A percentile compares a stretch with the other conserved stretches of the same genome.
Conservation (phyloP, 768 basidiomycete genomes). For the button mushroom (Agaricus bisporus) region DNA sequence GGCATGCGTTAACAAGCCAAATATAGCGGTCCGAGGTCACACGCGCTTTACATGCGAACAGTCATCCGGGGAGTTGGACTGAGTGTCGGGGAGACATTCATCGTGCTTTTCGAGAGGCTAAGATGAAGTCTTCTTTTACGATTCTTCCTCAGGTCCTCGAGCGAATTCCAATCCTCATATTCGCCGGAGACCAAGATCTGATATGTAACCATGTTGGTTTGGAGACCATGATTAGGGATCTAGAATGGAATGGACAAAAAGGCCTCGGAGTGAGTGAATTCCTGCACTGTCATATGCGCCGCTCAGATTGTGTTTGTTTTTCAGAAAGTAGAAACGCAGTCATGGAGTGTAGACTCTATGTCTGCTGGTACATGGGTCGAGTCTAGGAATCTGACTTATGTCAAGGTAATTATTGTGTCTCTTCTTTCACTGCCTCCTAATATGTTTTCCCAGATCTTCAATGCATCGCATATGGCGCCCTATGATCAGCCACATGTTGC, state of each 20-base stretch:
- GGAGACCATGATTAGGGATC: slow-evolving; percentile 73
- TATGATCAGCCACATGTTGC: slow-evolving; percentile 82
- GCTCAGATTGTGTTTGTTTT: neutral
- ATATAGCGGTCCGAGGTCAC: slow-evolving; percentile 77
- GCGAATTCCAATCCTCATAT: slow-evolving; percentile 81
- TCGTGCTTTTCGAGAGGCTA: slow-evolving; percentile 45
- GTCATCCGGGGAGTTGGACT: slow-evolving; percentile 75
- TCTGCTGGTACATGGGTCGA: slow-evolving; percentile 90
- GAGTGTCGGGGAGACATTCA: slow-evolving; percentile 78
- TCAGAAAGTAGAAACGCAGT: slow-evolving; percentile 62
- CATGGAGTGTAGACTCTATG: slow-evolving; percentile 69
- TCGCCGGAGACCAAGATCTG: slow-evolving; percentile 92
- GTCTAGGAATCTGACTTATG: slow-evolving; percentile 88
- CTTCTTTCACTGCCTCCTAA: neutral
- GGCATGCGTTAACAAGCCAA: neutral
- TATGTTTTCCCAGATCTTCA: slow-evolving; percentile 54
- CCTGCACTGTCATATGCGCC: neutral
- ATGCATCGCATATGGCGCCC: slow-evolving; percentile 95
- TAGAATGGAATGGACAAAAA: slow-evolving; percentile 81
- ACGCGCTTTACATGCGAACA: slow-evolving; percentile 72
- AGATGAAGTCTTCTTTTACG: slow-evolving; percentile 63
- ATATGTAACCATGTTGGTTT: slow-evolving; percentile 96
- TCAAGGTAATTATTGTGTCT: slow-evolving; percentile 50
- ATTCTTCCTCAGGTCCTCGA: slow-evolving; percentile 76
- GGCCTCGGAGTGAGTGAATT: slow-evolving; percentile 70